These are phyloP conservation scores for Neodidymelliopsis sp. DNA, from an alignment of 2,329 filamentous ascomycete species.

Conservation along the genomic window DNA sequence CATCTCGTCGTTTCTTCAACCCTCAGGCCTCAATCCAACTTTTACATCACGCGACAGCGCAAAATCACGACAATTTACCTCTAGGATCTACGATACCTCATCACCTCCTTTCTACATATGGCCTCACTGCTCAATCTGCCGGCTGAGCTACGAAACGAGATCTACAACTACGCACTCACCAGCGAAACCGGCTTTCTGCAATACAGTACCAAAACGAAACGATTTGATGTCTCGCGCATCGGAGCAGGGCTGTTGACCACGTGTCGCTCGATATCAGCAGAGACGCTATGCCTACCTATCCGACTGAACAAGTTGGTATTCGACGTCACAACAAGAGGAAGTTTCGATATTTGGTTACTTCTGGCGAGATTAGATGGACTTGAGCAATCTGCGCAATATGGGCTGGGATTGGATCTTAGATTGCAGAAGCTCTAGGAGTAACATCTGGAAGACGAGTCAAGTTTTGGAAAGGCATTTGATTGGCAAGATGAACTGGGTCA, in stretches of 20 bases:
- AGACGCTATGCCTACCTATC: constrained; percentile 22
- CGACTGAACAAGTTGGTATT: constrained; percentile 6
- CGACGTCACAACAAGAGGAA: not conserved
- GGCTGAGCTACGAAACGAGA: not conserved
- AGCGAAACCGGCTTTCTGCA: not conserved
- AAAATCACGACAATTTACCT: too few species aligned
- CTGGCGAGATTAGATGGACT: not conserved
- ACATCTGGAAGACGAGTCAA: too few species aligned
- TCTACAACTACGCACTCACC: constrained; percentile 2
- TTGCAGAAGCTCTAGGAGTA: not conserved
- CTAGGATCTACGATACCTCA: too few species aligned
- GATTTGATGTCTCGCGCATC: constrained; percentile 21
- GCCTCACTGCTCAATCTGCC: not conserved
- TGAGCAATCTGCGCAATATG: not conserved
- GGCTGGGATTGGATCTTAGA: not conserved
- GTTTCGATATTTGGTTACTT: not conserved
- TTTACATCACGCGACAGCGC: too few species aligned
- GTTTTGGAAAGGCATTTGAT: too few species aligned
- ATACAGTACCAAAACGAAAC: not conserved
- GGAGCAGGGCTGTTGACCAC: constrained; percentile 22
- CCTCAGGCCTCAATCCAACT: too few species aligned
- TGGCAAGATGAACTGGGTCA: too few species aligned
- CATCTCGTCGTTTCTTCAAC: not conserved
- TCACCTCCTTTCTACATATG: not conserved
- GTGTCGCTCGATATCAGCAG: constrained; percentile 20